Percentiles rank a stretch among this genome's conserved stretches.
Evolutionary conservation across 306 rosid genomes (phyloP).

Genomic region (Quercus parvula): DNA sequence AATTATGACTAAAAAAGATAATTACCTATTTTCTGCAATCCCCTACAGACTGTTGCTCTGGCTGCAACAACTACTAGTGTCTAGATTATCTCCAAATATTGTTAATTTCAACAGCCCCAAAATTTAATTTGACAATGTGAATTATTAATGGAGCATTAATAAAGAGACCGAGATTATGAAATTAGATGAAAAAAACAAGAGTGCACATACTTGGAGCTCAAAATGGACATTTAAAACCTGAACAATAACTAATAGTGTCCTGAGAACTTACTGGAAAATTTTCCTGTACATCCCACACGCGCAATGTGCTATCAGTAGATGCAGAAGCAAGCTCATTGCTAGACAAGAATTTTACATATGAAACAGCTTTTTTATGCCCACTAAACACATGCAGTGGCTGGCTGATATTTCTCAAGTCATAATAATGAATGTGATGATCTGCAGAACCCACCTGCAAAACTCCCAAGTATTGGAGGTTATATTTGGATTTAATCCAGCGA

Average conservation of each 20-base stretch:
- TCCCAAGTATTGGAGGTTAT: background rate
- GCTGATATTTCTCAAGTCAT: slow-evolving; percentile 79
- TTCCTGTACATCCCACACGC: slow-evolving; percentile 91
- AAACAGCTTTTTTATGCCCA: slow-evolving; percentile 89
- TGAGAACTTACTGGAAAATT: slow-evolving; percentile 65
- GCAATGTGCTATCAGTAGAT: slow-evolving; percentile 85
- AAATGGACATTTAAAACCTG: background rate
- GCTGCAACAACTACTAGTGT: background rate
- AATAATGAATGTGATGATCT: slow-evolving; percentile 90
- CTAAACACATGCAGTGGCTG: slow-evolving; percentile 83
- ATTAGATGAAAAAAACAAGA: background rate
- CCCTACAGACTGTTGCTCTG: background rate
- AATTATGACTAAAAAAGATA: background rate
- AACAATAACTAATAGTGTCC: background rate
- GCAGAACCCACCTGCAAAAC: slow-evolving; percentile 87
- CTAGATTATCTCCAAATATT: background rate
- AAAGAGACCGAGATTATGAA: background rate
- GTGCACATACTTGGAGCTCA: slow-evolving; percentile 4
- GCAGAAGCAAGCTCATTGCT: slow-evolving; percentile 91
- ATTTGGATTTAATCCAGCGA: background rate
- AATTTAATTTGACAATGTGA: background rate
- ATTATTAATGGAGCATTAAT: background rate
- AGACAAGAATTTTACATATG: slow-evolving; percentile 91
- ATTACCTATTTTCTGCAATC: background rate
- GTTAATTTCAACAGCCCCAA: background rate